phyloP scores from a whole-genome alignment of 164 flowering plant species.

The Aristolochia fimbriata region DNA sequence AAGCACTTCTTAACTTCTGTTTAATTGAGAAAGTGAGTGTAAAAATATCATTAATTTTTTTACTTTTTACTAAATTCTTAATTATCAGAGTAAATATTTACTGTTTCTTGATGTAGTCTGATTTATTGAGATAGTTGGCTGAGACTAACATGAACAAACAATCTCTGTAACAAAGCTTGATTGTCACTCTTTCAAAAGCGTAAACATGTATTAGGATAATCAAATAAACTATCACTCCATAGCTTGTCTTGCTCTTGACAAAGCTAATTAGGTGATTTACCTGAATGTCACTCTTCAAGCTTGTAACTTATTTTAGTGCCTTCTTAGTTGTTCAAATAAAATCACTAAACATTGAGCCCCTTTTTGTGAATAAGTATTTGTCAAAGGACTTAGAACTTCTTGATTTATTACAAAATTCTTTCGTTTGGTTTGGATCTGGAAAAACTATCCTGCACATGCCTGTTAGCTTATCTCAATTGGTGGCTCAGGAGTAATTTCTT shows the following conservation, averaged over 20 bases:
- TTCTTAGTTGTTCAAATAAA: no score
- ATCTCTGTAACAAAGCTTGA: neutral
- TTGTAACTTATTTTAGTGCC: no score
- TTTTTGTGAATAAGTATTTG: no score
- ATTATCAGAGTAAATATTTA: neutral
- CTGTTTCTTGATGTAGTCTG: neutral
- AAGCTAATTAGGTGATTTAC: neutral
- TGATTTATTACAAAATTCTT: no score
- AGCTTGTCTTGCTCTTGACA: neutral
- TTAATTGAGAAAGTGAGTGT: constrained; percentile 56
- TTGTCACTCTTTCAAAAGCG: neutral
- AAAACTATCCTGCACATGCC: no score
- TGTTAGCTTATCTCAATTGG: no score
- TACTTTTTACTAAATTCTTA: neutral
- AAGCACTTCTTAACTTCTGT: constrained; percentile 59
- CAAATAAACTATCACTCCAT: neutral
- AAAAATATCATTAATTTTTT: neutral
- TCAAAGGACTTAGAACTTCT: no score
- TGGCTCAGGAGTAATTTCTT: no score
- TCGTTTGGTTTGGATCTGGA: no score
- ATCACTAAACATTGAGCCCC: no score
- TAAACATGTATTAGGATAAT: neutral
- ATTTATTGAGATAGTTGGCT: neutral
- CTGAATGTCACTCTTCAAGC: no score
- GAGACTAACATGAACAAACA: neutral